Evolutionary conservation across 2,329 filamentous ascomycete genomes (phyloP).

Genomic region (Colletotrichum aenigma): DNA sequence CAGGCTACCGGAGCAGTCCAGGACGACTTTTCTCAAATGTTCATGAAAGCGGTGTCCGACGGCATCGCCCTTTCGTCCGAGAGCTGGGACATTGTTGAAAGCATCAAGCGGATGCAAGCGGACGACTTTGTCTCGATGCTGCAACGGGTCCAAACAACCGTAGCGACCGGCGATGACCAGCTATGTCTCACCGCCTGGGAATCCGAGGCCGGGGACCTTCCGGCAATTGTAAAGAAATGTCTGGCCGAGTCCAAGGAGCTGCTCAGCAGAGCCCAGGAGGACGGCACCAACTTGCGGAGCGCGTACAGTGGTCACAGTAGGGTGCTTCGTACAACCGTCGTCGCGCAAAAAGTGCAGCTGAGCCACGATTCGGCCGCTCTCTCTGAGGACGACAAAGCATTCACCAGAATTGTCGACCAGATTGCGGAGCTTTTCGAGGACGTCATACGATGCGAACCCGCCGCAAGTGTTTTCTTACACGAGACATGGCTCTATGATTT

Average conservation of each 20-base stretch:
- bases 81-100: slow-evolving; percentile 57
- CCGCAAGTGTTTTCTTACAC: slow-evolving; percentile 61
- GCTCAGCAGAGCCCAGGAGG: slow-evolving; percentile 45
- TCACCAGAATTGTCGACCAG: slow-evolving; percentile 68
- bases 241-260: slow-evolving; percentile 52
- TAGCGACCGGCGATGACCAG: slow-evolving; percentile 38
- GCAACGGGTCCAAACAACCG: slow-evolving; percentile 41
- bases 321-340: slow-evolving; percentile 76
- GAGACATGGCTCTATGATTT: slow-evolving; percentile 81
- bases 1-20: slow-evolving; percentile 39
- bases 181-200: slow-evolving; percentile 39
- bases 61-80: slow-evolving; percentile 56
- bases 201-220: slow-evolving; percentile 33
- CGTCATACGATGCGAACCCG: slow-evolving; percentile 37
- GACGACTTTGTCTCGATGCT: slow-evolving; percentile 49
- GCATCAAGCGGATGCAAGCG: slow-evolving; percentile 65
- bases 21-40: slow-evolving; percentile 57
- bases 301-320: slow-evolving; percentile 75
- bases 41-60: slow-evolving; percentile 63
- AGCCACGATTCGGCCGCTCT: slow-evolving; percentile 75
- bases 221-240: slow-evolving; percentile 41
- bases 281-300: slow-evolving; percentile 65
- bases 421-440: slow-evolving; percentile 54
- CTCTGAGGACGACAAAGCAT: slow-evolving; percentile 72
- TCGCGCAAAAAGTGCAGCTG: slow-evolving; percentile 81